Evolutionary conservation across 2,329 filamentous ascomycete species (phyloP).

Genomic region (Talaromyces islandicus): DNA sequence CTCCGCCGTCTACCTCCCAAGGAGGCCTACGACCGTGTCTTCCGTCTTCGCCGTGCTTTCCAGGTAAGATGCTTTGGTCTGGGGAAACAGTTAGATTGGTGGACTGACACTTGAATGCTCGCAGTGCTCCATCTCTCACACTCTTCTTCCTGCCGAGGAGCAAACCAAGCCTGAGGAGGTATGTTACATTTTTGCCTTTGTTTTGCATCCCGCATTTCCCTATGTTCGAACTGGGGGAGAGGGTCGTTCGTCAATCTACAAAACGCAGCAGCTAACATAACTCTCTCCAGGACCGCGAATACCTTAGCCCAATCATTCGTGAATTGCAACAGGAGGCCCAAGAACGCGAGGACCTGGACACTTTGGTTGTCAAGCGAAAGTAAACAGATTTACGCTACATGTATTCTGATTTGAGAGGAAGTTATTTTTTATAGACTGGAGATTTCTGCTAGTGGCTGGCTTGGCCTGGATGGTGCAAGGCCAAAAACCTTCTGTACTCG

Average conservation of each 20-base stretch:
- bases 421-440: background rate
- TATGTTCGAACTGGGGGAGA: background rate
- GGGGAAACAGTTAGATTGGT: background rate
- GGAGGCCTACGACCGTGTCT: constrained; percentile 94
- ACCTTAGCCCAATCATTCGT: constrained; percentile 61
- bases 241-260: background rate
- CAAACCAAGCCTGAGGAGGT: constrained; percentile 65
- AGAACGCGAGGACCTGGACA: constrained; percentile 64
- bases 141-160: constrained; percentile 58
- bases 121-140: constrained; percentile 61
- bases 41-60: constrained; percentile 90
- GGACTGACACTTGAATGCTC: constrained; percentile 13
- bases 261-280: background rate
- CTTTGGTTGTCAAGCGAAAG: constrained; percentile 54
- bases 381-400: constrained; percentile 9
- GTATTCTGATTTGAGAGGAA: constrained; percentile 6
- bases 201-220: background rate
- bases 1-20: constrained; percentile 85
- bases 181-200: constrained; percentile 22
- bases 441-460: background rate
- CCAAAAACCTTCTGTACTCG: constrained; percentile 26
- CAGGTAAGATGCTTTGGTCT: constrained; percentile 54
- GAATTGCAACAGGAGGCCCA: constrained; percentile 62
- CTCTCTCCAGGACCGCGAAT: constrained; percentile 54
- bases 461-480: background rate